Conservation (phyloP, 1,139 yeast species). For the Pichia sp. region DNA sequence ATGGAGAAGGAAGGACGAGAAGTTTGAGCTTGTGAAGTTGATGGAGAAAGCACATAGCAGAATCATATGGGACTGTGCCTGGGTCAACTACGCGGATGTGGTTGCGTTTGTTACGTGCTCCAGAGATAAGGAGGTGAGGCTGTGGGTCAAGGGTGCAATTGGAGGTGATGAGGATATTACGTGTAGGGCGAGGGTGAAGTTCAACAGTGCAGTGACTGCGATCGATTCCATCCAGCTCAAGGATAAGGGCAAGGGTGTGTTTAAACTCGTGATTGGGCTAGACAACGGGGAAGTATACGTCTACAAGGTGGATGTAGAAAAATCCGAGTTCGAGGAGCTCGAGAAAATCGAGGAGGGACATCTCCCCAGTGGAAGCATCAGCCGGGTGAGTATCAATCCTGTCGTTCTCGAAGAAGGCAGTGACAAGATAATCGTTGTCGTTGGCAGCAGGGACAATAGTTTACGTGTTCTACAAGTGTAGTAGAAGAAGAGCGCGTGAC, state of each 20-base stretch:
- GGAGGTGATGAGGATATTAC: slow-evolving; percentile 31
- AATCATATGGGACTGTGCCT: slow-evolving; percentile 93
- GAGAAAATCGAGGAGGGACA: slow-evolving; percentile 36
- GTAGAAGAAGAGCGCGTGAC: too few relatives aligned
- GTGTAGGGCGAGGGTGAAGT: slow-evolving; percentile 37
- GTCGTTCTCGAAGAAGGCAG: slow-evolving; percentile 23
- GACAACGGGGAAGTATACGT: slow-evolving; percentile 57
- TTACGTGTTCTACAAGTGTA: slow-evolving; percentile 49
- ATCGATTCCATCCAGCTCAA: slow-evolving; percentile 47
- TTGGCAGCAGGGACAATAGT: slow-evolving; percentile 68
- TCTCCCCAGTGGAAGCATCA: slow-evolving; percentile 59
- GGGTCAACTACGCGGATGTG: slow-evolving; percentile 51
- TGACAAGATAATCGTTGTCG: slow-evolving; percentile 45
- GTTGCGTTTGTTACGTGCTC: slow-evolving; percentile 72
- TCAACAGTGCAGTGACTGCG: slow-evolving; percentile 65
- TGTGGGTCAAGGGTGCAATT: slow-evolving; percentile 53
- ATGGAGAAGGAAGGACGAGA: slow-evolving; percentile 50
- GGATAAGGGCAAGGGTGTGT: slow-evolving; percentile 24
- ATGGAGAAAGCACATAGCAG: slow-evolving; percentile 78
- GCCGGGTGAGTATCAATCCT: slow-evolving; percentile 55
- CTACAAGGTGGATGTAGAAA: slow-evolving; percentile 30
- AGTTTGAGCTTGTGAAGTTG: slow-evolving; percentile 43
- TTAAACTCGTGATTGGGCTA: slow-evolving; percentile 61
- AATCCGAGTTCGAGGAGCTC: slow-evolving; percentile 32
- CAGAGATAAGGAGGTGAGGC: slow-evolving; percentile 74